Conservation (phyloP, 2,329 filamentous ascomycete species). For the Cytospora piceicola region DNA sequence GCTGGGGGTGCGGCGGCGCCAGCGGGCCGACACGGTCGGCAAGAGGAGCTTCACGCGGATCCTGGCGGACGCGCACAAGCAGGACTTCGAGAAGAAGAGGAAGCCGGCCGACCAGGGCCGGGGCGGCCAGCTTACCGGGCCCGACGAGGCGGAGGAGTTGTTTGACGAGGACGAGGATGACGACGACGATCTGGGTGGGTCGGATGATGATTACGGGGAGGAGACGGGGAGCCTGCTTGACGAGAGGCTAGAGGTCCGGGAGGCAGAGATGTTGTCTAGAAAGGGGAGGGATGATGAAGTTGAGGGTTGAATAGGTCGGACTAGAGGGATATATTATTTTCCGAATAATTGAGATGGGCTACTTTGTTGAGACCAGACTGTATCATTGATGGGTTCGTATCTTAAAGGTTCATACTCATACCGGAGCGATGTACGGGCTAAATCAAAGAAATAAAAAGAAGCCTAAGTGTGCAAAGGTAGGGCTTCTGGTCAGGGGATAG, state of each 20-base stretch:
- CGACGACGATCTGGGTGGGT: constrained; percentile 34
- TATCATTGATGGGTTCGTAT: no score
- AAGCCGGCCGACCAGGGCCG: constrained; percentile 36
- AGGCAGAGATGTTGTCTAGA: constrained; percentile 35
- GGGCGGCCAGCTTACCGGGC: constrained; percentile 29
- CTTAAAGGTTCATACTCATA: no score
- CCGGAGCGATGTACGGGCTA: no score
- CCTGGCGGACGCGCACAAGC: constrained; percentile 82
- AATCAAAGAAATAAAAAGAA: no score
- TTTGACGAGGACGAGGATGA: constrained; percentile 36
- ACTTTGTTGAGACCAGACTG: background rate
- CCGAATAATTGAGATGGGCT: background rate
- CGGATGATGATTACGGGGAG: constrained; percentile 41
- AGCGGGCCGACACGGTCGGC: constrained; percentile 42
- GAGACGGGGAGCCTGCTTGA: constrained; percentile 36
- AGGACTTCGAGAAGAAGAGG: constrained; percentile 87
- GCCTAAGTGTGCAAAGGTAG: no score
- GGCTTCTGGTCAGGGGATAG: no score
- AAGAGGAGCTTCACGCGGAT: constrained; percentile 58
- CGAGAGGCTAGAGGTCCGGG: constrained; percentile 38
- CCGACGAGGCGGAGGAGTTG: constrained; percentile 32
- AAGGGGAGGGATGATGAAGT: constrained; percentile 21
- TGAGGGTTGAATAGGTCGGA: background rate
- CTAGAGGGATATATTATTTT: background rate
- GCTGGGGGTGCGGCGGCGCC: constrained; percentile 36